Percentiles rank a stretch among this genome's conserved stretches.
Conservation (phyloP, 1,284 basidiomycete species). For the Sparassis latifolia region DNA sequence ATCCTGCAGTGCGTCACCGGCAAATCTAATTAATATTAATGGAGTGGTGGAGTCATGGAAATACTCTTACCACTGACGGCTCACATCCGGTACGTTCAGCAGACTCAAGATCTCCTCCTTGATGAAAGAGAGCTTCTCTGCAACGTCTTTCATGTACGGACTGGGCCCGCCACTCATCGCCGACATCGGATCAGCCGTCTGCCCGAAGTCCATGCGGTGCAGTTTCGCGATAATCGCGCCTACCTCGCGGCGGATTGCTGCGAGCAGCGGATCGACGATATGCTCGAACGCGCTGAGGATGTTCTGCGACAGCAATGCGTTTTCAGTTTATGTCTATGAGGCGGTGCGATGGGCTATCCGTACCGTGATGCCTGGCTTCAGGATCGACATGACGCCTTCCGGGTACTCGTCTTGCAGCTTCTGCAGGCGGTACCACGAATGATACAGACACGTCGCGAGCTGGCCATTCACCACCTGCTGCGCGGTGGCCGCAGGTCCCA, state of each 20-base stretch:
- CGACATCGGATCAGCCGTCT: conserved; percentile 54
- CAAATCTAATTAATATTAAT: neutral
- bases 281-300: conserved; percentile 52
- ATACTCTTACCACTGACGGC: conserved; percentile 59
- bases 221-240: conserved; percentile 72
- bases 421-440: conserved; percentile 66
- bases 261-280: conserved; percentile 65
- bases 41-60: neutral
- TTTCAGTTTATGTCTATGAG: too few relatives aligned
- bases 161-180: conserved; percentile 68
- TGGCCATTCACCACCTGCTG: conserved; percentile 75
- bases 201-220: conserved; percentile 78
- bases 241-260: conserved; percentile 74
- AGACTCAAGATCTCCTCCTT: conserved; percentile 69
- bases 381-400: conserved; percentile 48
- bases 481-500: conserved; percentile 72
- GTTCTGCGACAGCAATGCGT: conserved; percentile 34
- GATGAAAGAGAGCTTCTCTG: conserved; percentile 79
- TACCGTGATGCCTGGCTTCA: conserved; percentile 64
- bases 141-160: conserved; percentile 85
- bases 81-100: conserved; percentile 65
- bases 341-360: conserved; percentile 10
- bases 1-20: conserved; percentile 41
- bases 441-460: conserved; percentile 72
- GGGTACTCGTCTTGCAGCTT: conserved; percentile 69